These are phyloP conservation scores for Hypoxylon sp. DNA, from an alignment of 2,329 filamentous ascomycete genomes.

Conservation along the genomic window DNA sequence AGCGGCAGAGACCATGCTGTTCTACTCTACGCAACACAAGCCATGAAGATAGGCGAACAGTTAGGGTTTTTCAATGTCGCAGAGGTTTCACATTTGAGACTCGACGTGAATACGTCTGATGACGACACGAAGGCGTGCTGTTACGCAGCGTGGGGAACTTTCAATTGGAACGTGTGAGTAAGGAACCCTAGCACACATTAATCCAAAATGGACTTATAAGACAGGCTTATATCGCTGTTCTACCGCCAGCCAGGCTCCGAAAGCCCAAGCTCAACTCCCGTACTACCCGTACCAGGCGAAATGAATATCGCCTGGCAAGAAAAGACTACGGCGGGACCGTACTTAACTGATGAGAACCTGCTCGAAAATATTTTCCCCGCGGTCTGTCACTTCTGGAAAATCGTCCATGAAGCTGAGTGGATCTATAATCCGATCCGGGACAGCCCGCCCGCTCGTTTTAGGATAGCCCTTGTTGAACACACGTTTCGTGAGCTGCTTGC, in stretches of 20 bases:
- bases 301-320: background rate
- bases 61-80: slow-evolving; percentile 53
- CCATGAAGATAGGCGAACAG: slow-evolving; percentile 51
- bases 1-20: slow-evolving; percentile 56
- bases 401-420: slow-evolving; percentile 54
- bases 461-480: slow-evolving; percentile 54
- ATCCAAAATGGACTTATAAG: slow-evolving; percentile 3
- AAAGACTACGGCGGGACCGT: slow-evolving; percentile 19
- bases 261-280: slow-evolving; percentile 45
- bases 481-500: slow-evolving; percentile 59
- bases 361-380: slow-evolving; percentile 51
- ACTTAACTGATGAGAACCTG: background rate
- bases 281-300: slow-evolving; percentile 46
- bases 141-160: slow-evolving; percentile 55
- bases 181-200: background rate
- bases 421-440: slow-evolving; percentile 50
- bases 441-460: slow-evolving; percentile 31
- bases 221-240: slow-evolving; percentile 53
- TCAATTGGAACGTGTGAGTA: slow-evolving; percentile 59
- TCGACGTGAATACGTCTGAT: slow-evolving; percentile 34
- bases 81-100: background rate
- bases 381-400: slow-evolving; percentile 57
- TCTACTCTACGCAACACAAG: slow-evolving; percentile 52
- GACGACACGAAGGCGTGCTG: slow-evolving; percentile 37
- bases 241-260: slow-evolving; percentile 54